Evolutionary conservation across 352 stramenopile species (phyloP), one percentile per base, ranked within the genome.

Genomic region (Pythium dissimile): DNA sequence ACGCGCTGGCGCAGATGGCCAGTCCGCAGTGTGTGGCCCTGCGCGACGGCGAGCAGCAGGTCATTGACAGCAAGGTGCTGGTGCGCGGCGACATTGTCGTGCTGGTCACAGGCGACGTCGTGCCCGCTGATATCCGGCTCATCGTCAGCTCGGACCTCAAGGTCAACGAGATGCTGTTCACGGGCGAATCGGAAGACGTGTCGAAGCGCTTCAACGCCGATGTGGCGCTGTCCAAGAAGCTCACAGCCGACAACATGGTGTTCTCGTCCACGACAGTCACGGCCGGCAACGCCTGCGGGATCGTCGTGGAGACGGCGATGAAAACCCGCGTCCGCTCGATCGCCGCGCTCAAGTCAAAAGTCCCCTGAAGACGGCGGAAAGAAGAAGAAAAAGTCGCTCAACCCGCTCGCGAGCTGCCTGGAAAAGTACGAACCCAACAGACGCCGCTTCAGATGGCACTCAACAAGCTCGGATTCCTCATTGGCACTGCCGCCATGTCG

Each of bases 151-250:
- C 85, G 5, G 72, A 90, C 28, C 61, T 93, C 16, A 89, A 94
- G 51, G 82, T 95, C 32, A 97, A 99, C 61, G 94, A 99, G 68
- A 97, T 94, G 63, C 82, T 91, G 63, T 75, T 99, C 0, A 98
- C 95, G 15, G 95, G 95, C 31, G 95, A 99, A 59, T 90, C 92
- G 0, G 69, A 92, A 54, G 92, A 89, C 47, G 81, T 92, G 0
- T 35, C 71, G 6, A 91, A 93, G 67, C 83, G 84, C 31, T 85
- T 67, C 54, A 88, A 72, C 8, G 46, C 59, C 8, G 35, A 51
- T 30, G 43, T 48, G 7, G 62, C 48, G 37, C 69, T 72, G 27
- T 47, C 64, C 9, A 85, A 91, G 46, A 69, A 67, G 21, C 59
- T 88, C 28, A 89, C 79, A 23, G 75, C 77, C 2, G 74, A 74